Evolutionary conservation across 306 rosid genomes (phyloP).

Genomic region (Herpetospermum pedunculosum): DNA sequence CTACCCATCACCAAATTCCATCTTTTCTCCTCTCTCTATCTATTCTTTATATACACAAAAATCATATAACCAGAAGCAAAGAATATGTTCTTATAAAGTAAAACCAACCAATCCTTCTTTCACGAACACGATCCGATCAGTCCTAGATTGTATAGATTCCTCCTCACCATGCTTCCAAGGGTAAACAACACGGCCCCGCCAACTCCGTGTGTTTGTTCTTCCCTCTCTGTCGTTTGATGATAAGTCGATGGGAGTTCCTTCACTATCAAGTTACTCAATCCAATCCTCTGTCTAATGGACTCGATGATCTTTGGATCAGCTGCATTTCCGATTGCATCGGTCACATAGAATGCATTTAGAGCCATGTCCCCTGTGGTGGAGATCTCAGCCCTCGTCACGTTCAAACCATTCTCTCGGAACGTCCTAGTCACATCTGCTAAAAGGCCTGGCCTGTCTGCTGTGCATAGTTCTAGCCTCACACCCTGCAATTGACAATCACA

Average conservation of each 20-base stretch:
- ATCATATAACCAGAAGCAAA: conserved; percentile 3
- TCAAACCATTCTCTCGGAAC: conserved; percentile 79
- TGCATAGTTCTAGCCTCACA: conserved; percentile 58
- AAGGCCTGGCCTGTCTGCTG: conserved; percentile 50
- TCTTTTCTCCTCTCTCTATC: neutral
- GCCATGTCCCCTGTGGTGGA: conserved; percentile 41
- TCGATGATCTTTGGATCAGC: conserved; percentile 53
- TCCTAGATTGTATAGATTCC: conserved; percentile 77
- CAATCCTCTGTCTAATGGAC: conserved; percentile 61
- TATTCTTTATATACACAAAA: conserved; percentile 37
- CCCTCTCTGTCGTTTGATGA: conserved; percentile 33
- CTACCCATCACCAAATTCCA: conserved; percentile 39
- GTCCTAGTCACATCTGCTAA: conserved; percentile 81
- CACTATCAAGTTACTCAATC: conserved; percentile 49
- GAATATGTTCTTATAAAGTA: conserved; percentile 1
- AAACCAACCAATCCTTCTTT: conserved; percentile 2
- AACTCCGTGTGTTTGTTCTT: conserved; percentile 52
- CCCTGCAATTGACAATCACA: conserved; percentile 36
- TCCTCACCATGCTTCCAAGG: conserved; percentile 76
- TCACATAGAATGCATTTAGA: conserved; percentile 60
- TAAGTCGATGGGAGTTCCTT: conserved; percentile 44
- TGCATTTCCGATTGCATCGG: conserved; percentile 56
- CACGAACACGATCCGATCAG: conserved; percentile 66
- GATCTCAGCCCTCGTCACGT: conserved; percentile 18
- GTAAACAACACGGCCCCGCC: conserved; percentile 82